These are phyloP conservation scores for Immersiella caudata DNA, from an alignment of 495 filamentous ascomycete genomes.

Conservation along the genomic window DNA sequence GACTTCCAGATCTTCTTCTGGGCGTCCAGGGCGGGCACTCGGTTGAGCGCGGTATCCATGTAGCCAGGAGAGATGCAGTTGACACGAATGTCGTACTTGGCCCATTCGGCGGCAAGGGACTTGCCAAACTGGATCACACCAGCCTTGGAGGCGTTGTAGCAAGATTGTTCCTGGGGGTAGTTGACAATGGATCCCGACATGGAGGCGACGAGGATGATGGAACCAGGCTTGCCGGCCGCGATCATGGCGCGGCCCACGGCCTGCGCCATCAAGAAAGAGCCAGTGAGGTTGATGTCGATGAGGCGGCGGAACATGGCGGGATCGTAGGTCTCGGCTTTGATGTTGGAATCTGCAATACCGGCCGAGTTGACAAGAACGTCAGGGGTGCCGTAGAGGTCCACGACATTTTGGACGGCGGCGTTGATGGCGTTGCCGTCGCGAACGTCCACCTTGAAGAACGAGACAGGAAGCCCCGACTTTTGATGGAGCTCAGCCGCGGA, in stretches of 20 bases:
- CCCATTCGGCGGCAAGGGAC: constrained; percentile 80
- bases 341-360: constrained; percentile 74
- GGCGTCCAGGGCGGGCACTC: constrained; percentile 69
- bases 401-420: constrained; percentile 60
- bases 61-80: constrained; percentile 80
- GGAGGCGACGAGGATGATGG: constrained; percentile 72
- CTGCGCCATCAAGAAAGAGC: constrained; percentile 70
- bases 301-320: constrained; percentile 70
- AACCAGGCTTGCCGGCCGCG: constrained; percentile 63
- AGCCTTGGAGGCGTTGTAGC: constrained; percentile 81
- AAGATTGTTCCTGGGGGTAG: constrained; percentile 75
- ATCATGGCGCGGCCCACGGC: constrained; percentile 69
- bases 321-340: constrained; percentile 58
- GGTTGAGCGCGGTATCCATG: constrained; percentile 79
- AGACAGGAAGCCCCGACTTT: constrained; percentile 68
- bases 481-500: constrained; percentile 66
- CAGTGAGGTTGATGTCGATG: constrained; percentile 76
- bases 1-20: constrained; percentile 80
- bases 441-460: constrained; percentile 78
- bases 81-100: constrained; percentile 71
- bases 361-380: constrained; percentile 82
- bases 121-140: constrained; percentile 76
- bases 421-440: constrained; percentile 66
- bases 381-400: constrained; percentile 63
- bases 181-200: constrained; percentile 82